Evolutionary conservation across 305 asterid genomes (phyloP).

Genomic region (Plantago lanceolata): DNA sequence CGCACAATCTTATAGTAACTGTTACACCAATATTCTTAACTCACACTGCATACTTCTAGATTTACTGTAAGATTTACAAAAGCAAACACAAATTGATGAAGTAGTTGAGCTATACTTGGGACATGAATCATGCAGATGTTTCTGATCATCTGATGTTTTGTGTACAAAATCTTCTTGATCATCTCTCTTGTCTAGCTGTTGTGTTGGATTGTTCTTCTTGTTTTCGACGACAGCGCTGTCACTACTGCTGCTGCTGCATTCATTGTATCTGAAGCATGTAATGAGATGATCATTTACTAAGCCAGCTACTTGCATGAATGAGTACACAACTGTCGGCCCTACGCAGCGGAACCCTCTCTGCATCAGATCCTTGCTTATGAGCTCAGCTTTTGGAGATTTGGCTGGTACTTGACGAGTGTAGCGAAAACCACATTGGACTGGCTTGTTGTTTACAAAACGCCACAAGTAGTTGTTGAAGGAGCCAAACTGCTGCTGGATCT

Average conservation of each 20-base stretch:
- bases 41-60: too few relatives aligned
- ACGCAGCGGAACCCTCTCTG: constrained; percentile 67
- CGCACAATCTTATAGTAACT: too few relatives aligned
- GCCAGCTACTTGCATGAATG: constrained; percentile 77
- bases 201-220: constrained; percentile 23
- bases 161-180: constrained; percentile 21
- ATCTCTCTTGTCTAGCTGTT: constrained; percentile 22
- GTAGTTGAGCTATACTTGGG: constrained; percentile 1
- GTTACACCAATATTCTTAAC: too few relatives aligned
- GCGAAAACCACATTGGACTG: constrained; percentile 38
- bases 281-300: constrained; percentile 64
- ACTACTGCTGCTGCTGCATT: constrained; percentile 29
- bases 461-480: constrained; percentile 68
- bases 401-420: constrained; percentile 57
- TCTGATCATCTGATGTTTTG: constrained; percentile 18
- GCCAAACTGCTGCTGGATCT: constrained; percentile 68
- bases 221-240: too few relatives aligned
- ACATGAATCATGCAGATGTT: not conserved
- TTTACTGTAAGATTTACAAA: constrained; percentile 10
- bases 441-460: constrained; percentile 57
- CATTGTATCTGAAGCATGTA: constrained; percentile 60
- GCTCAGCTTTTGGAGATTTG: constrained; percentile 73
- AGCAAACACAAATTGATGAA: constrained; percentile 11
- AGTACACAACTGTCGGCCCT: constrained; percentile 72
- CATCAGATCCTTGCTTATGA: constrained; percentile 66